Percentiles rank a stretch among this genome's conserved stretches.
These are phyloP conservation scores for Pichia sp. DNA, from an alignment of 1,139 yeast genomes.

Conservation along the genomic window DNA sequence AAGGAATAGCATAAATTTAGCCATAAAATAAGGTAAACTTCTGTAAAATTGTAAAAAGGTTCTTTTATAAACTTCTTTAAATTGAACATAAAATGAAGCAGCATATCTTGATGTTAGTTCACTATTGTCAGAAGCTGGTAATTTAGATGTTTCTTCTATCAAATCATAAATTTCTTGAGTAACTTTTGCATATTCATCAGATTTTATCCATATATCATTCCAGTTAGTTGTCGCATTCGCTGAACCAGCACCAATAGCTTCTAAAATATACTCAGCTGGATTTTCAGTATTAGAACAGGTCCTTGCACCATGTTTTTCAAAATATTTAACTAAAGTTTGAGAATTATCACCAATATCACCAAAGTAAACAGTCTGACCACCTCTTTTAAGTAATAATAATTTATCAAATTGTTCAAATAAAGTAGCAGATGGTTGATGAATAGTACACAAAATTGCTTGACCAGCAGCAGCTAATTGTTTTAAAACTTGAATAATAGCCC, in stretches of 20 bases:
- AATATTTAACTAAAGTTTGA: constrained; percentile 39
- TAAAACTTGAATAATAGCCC: constrained; percentile 42
- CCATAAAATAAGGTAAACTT: constrained; percentile 40
- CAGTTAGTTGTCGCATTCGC: constrained; percentile 40
- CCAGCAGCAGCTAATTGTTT: constrained; percentile 41
- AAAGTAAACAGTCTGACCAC: constrained; percentile 54
- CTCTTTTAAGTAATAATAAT: constrained; percentile 36
- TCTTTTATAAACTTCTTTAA: constrained; percentile 37
- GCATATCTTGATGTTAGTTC: constrained; percentile 33
- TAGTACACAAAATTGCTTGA: constrained; percentile 47
- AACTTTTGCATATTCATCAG: constrained; percentile 10
- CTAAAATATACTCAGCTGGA: constrained; percentile 49
- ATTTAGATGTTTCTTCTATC: constrained; percentile 15
- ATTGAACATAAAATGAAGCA: constrained; percentile 35
- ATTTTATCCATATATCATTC: constrained; percentile 37
- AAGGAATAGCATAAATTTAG: constrained; percentile 32
- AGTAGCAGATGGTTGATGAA: constrained; percentile 54
- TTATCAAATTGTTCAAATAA: constrained; percentile 43
- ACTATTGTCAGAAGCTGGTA: constrained; percentile 29
- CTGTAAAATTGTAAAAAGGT: constrained; percentile 42
- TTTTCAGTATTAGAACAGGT: constrained; percentile 43
- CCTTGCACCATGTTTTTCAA: constrained; percentile 48
- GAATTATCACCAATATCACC: constrained; percentile 53
- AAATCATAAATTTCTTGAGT: constrained; percentile 23
- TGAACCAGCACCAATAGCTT: constrained; percentile 56